phyloP scores from a whole-genome alignment of 108 stramenopile species.

The Cylindrotheca closterium region DNA sequence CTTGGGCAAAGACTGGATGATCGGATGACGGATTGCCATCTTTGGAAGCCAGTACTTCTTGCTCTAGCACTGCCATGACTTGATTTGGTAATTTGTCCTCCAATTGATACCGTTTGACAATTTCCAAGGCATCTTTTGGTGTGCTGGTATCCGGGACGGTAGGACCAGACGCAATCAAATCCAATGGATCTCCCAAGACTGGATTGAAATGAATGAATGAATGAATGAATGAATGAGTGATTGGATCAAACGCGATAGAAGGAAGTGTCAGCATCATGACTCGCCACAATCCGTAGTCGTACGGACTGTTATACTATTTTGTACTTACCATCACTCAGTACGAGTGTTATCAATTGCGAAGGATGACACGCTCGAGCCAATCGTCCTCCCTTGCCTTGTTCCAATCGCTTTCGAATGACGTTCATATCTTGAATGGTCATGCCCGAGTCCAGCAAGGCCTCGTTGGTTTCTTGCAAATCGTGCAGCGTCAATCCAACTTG shows the following conservation, averaged over 20 bases:
- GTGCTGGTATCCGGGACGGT: slow-evolving; percentile 75
- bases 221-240: too few species aligned
- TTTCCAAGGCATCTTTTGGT: slow-evolving; percentile 53
- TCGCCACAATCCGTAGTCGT: too few species aligned
- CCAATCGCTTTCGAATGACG: slow-evolving; percentile 76
- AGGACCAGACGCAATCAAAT: slow-evolving; percentile 87
- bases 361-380: slow-evolving; percentile 60
- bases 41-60: slow-evolving; percentile 31
- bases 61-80: slow-evolving; percentile 29
- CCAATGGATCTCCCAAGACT: slow-evolving; percentile 87
- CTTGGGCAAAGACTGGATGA: slow-evolving; percentile 47
- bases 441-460: slow-evolving; percentile 63
- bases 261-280: too few species aligned
- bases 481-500: slow-evolving; percentile 48
- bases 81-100: slow-evolving; percentile 14
- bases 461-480: slow-evolving; percentile 63
- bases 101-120: slow-evolving; percentile 58
- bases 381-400: slow-evolving; percentile 78
- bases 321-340: slow-evolving; percentile 38
- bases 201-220: not conserved
- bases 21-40: slow-evolving; percentile 51
- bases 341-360: slow-evolving; percentile 55
- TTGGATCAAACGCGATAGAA: too few species aligned
- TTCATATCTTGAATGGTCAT: slow-evolving; percentile 86
- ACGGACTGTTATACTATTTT: too few species aligned